Evolutionary conservation across 306 rosid species (phyloP).

Genomic region (Acacia melanoxylon): DNA sequence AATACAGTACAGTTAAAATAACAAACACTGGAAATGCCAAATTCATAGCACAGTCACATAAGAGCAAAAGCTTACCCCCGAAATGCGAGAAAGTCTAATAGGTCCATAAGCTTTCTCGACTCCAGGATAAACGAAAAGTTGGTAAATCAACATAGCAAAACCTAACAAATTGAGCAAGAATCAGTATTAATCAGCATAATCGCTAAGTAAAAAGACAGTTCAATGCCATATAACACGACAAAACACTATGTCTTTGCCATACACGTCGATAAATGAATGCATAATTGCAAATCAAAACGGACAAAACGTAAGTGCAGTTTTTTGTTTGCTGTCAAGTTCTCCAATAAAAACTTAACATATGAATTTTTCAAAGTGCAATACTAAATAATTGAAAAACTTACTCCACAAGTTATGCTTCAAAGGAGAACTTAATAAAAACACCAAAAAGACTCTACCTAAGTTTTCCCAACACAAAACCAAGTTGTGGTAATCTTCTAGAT

Average conservation of each 20-base stretch:
- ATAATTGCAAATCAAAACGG: too few species aligned
- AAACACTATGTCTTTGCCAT: not conserved
- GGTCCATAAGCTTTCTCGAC: conserved; percentile 61
- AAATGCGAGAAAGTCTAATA: conserved; percentile 38
- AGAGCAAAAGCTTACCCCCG: conserved; percentile 53
- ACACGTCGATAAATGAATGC: too few species aligned
- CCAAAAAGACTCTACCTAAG: too few species aligned
- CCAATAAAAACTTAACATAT: not conserved
- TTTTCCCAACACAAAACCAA: too few species aligned
- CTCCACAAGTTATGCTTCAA: not conserved
- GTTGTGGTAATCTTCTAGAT: too few species aligned
- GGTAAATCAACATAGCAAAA: conserved; percentile 54
- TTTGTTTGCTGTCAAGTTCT: not conserved
- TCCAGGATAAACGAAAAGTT: conserved; percentile 47
- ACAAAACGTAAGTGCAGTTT: too few species aligned
- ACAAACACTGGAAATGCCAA: not conserved
- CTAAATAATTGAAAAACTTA: not conserved
- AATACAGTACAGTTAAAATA: not conserved
- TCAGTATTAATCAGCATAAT: conserved; percentile 17
- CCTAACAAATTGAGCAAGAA: conserved; percentile 41
- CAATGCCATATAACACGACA: not conserved
- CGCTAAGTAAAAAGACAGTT: not conserved
- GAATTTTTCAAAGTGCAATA: not conserved
- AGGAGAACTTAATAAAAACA: too few species aligned
- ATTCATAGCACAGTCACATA: not conserved